Conservation (phyloP, 2,329 filamentous ascomycete genomes). For the Ophiostoma quercus region DNA sequence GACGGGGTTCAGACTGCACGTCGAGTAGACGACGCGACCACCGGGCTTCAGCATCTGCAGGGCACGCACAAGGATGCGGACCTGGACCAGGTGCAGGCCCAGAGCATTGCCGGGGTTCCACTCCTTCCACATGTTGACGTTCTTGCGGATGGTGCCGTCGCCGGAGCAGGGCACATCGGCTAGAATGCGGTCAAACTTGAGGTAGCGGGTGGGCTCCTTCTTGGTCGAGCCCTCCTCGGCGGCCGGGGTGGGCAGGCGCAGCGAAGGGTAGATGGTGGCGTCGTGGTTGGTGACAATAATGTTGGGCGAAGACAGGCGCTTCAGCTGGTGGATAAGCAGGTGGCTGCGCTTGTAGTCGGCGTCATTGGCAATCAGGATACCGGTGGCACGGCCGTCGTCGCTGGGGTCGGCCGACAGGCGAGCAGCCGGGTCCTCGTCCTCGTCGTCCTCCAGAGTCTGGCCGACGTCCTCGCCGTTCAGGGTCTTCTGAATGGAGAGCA, state of each 20-base stretch:
- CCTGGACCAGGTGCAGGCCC: constrained; percentile 80
- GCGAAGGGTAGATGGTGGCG: constrained; percentile 88
- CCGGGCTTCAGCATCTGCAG: constrained; percentile 95
- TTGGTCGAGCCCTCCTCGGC: constrained; percentile 40
- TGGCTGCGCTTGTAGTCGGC: constrained; percentile 94
- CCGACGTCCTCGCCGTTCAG: constrained; percentile 51
- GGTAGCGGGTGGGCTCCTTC: constrained; percentile 48
- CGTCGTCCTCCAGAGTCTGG: constrained; percentile 35
- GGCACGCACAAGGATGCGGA: constrained; percentile 83
- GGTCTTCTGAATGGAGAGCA: constrained; percentile 49
- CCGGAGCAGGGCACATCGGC: constrained; percentile 96
- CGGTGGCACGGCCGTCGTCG: constrained; percentile 83
- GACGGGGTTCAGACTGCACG: constrained; percentile 96
- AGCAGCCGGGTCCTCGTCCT: constrained; percentile 34
- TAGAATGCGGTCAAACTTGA: constrained; percentile 95
- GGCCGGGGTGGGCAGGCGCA: constrained; percentile 62
- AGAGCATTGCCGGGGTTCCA: constrained; percentile 86
- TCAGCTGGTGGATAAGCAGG: constrained; percentile 96
- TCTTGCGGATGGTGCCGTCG: constrained; percentile 91
- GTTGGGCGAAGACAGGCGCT: constrained; percentile 93
- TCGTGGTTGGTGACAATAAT: constrained; percentile 97
- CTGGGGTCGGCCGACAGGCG: constrained; percentile 55
- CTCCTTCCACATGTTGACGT: constrained; percentile 88
- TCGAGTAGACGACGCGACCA: constrained; percentile 93
- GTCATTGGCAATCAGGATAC: constrained; percentile 91